Evolutionary conservation across 2,329 filamentous ascomycete species (phyloP).

Genomic region (Trichoderma oligosporum): DNA sequence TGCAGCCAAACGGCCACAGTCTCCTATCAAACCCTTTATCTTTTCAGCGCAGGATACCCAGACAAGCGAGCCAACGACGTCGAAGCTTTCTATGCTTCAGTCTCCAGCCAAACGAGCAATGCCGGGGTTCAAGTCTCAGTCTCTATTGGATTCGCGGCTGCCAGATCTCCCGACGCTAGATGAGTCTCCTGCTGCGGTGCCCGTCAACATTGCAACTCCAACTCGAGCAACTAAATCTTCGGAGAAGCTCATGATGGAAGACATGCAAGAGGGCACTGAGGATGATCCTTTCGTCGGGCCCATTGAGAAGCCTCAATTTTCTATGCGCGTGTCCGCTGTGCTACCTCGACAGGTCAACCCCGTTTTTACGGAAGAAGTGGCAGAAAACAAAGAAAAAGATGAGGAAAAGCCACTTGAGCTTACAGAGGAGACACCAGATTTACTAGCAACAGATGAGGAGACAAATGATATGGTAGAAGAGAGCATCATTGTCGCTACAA

Average conservation of each 20-base stretch:
- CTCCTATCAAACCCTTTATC: slow-evolving; percentile 40
- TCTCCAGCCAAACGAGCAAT: slow-evolving; percentile 50
- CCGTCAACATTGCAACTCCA: slow-evolving; percentile 32
- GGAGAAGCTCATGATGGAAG: slow-evolving; percentile 38
- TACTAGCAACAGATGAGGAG: slow-evolving; percentile 15
- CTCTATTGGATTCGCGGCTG: slow-evolving; percentile 30
- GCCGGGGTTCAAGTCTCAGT: slow-evolving; percentile 34
- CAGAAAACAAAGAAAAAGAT: slow-evolving; percentile 18
- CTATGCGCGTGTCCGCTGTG: slow-evolving; percentile 44
- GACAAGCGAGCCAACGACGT: slow-evolving; percentile 36
- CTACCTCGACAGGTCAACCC: slow-evolving; percentile 43
- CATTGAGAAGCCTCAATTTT: slow-evolving; percentile 39
- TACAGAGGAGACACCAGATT: not conserved
- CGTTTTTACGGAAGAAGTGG: slow-evolving; percentile 32
- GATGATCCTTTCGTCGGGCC: slow-evolving; percentile 36
- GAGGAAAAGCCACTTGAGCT: not conserved
- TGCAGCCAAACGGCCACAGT: slow-evolving; percentile 49
- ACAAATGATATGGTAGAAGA: slow-evolving; percentile 20
- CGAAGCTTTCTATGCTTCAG: slow-evolving; percentile 48
- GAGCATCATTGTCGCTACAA: slow-evolving; percentile 16
- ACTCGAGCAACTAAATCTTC: slow-evolving; percentile 32
- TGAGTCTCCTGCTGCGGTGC: slow-evolving; percentile 35
- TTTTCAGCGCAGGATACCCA: slow-evolving; percentile 29
- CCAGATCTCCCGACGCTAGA: slow-evolving; percentile 24
- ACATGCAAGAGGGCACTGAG: slow-evolving; percentile 28